Evolutionary conservation across 1,284 basidiomycete genomes (phyloP).

Genomic region (Fomitiporia mediterranea): DNA sequence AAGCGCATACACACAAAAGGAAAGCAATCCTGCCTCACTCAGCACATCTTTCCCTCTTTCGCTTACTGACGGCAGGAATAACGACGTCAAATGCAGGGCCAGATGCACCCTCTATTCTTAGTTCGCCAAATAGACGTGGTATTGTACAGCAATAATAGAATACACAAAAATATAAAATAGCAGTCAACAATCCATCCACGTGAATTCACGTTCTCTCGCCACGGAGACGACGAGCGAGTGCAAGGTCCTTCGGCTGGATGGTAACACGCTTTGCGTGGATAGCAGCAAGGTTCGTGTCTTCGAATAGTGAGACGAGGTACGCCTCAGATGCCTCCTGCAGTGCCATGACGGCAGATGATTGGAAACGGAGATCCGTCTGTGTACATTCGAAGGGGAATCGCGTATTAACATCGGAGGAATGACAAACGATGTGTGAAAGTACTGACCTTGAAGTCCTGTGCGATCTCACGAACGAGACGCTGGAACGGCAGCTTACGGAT

Average conservation of each 20-base stretch:
- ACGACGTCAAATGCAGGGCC: too few species aligned
- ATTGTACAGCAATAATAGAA: neutral
- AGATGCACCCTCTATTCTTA: neutral
- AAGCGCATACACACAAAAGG: too few species aligned
- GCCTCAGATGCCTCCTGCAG: conserved; percentile 75
- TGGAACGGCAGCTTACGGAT: conserved; percentile 80
- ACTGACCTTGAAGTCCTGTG: conserved; percentile 48
- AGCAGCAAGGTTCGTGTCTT: conserved; percentile 66
- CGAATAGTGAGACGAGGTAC: conserved; percentile 78
- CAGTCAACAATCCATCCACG: neutral
- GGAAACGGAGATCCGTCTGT: conserved; percentile 74
- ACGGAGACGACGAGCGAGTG: conserved; percentile 54
- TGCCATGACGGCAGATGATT: conserved; percentile 70
- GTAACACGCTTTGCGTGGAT: conserved; percentile 74
- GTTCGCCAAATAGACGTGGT: neutral
- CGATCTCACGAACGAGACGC: conserved; percentile 56
- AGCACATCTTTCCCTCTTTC: too few species aligned
- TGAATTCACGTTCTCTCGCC: conserved; percentile 36
- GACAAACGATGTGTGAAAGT: neutral
- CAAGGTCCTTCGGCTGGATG: conserved; percentile 74
- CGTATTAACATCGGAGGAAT: neutral
- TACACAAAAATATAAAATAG: conserved; percentile 1
- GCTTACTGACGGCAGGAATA: too few species aligned
- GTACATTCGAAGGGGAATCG: conserved; percentile 29
- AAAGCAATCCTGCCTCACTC: too few species aligned